These are phyloP conservation scores for Yarrowia divulgata DNA, from an alignment of 805 yeast species.

Conservation along the genomic window DNA sequence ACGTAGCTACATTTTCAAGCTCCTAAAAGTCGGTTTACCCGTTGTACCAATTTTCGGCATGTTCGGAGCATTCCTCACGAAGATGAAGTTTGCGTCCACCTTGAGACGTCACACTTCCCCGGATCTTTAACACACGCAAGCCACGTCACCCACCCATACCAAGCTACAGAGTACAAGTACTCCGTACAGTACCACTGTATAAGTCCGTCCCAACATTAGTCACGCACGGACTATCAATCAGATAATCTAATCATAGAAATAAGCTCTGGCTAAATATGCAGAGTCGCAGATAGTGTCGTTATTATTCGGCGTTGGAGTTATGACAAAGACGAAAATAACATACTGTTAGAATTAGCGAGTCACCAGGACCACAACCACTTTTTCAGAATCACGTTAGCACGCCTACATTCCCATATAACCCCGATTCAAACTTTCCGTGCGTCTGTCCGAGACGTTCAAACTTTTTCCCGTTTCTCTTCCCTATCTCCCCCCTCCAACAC, in stretches of 20 bases:
- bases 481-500: not conserved
- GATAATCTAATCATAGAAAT: constrained; percentile 35
- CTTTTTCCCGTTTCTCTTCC: not conserved
- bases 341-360: not conserved
- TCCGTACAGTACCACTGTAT: too few relatives aligned
- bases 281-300: not conserved
- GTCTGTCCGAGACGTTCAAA: not conserved
- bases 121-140: too few relatives aligned
- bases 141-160: too few relatives aligned
- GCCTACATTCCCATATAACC: not conserved
- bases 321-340: not conserved
- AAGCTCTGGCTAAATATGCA: not conserved
- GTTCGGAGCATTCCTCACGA: too few relatives aligned
- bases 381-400: not conserved
- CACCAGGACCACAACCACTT: not conserved
- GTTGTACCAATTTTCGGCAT: too few relatives aligned
- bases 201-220: too few relatives aligned
- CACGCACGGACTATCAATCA: constrained; percentile 13
- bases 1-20: too few relatives aligned
- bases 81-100: too few relatives aligned
- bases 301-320: not conserved
- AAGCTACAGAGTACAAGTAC: too few relatives aligned
- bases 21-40: too few relatives aligned
- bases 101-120: too few relatives aligned
- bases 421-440: not conserved